A percentile compares a stretch with the other conserved stretches of the same genome.
These are phyloP conservation scores for Hymenoscyphus fraxineus DNA, from an alignment of 2,329 filamentous ascomycete genomes.

Conservation along the genomic window DNA sequence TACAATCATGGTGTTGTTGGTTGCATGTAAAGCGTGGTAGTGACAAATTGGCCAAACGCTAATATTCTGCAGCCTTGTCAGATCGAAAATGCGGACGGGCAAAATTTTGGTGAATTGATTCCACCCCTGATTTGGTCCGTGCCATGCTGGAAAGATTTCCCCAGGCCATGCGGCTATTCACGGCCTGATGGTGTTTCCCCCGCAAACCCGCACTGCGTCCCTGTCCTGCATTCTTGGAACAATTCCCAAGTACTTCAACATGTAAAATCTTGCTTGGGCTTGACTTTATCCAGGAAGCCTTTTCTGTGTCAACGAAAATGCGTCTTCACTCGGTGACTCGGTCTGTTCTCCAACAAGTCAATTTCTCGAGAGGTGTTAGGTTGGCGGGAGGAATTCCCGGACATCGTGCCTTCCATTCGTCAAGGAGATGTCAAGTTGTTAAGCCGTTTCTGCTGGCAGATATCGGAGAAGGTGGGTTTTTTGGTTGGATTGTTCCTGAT, in stretches of 20 bases:
- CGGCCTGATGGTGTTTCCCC: no score
- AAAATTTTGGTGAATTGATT: background rate
- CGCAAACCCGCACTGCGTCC: background rate
- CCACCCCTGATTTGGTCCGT: background rate
- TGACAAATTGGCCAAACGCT: no score
- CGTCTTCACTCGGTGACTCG: slow-evolving; percentile 52
- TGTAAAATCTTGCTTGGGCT: slow-evolving; percentile 8
- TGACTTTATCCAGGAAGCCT: slow-evolving; percentile 8
- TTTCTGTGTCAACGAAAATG: slow-evolving; percentile 41
- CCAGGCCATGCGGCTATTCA: background rate
- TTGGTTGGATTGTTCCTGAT: background rate
- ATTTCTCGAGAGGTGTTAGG: slow-evolving; percentile 37
- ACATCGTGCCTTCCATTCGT: slow-evolving; percentile 28
- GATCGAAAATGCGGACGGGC: background rate
- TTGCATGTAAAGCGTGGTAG: background rate
- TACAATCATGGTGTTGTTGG: slow-evolving; percentile 26
- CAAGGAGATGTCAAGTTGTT: slow-evolving; percentile 43
- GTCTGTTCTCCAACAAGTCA: slow-evolving; percentile 49
- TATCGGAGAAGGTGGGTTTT: slow-evolving; percentile 70
- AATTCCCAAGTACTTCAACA: slow-evolving; percentile 8
- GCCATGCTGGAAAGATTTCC: background rate
- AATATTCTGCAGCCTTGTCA: background rate
- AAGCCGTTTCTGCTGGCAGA: slow-evolving; percentile 82
- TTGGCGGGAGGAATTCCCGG: slow-evolving; percentile 20
- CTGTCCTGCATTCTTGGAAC: background rate